Evolutionary conservation across 352 stramenopile genomes (phyloP).

Genomic region (Pythium sp.): DNA sequence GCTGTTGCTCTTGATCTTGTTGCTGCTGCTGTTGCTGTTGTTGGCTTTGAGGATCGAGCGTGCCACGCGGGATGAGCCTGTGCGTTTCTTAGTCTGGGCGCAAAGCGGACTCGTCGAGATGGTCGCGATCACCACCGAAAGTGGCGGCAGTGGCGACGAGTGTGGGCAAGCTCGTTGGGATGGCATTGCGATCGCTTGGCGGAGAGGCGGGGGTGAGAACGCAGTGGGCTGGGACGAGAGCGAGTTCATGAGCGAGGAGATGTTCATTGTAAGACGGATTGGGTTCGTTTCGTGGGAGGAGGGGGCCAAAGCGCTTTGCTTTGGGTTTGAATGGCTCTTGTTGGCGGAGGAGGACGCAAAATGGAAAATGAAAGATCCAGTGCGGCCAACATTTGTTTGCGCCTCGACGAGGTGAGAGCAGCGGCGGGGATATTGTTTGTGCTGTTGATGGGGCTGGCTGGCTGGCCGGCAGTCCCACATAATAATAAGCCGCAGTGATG

Average conservation of each 20-base stretch:
- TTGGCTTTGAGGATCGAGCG: conserved; percentile 7
- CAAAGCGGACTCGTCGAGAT: conserved; percentile 1
- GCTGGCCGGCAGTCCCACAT: not conserved
- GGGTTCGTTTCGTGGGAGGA: not conserved
- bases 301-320: not conserved
- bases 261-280: conserved; percentile 10
- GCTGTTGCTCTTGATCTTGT: conserved; percentile 1
- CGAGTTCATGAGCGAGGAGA: conserved; percentile 10
- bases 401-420: not conserved
- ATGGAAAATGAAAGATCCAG: conserved; percentile 7
- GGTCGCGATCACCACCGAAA: conserved; percentile 10
- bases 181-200: not conserved
- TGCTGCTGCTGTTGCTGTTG: not conserved
- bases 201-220: not conserved
- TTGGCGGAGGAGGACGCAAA: conserved; percentile 1
- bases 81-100: not conserved
- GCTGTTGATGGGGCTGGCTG: not conserved
- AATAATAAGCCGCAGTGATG: not conserved
- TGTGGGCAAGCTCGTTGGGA: not conserved
- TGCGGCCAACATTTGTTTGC: not conserved
- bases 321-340: not conserved
- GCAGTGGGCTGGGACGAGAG: not conserved
- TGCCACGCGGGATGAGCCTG: not conserved
- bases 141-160: not conserved
- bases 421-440: not conserved